Conservation (phyloP, 1,284 basidiomycete genomes). For the Pseudozyma sp. region DNA sequence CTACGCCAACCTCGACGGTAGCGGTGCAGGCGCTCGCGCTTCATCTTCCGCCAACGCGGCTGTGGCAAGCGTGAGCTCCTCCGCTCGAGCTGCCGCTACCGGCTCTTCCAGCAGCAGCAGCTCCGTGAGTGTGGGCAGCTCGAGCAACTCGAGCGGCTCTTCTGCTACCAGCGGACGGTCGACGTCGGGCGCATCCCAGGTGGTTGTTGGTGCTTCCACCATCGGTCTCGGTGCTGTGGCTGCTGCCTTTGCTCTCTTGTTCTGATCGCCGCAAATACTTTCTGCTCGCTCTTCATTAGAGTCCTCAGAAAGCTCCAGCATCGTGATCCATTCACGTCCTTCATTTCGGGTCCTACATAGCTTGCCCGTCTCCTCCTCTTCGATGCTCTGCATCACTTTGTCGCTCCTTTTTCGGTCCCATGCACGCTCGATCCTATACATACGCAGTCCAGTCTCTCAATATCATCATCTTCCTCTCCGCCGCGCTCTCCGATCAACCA, state of each 20-base stretch:
- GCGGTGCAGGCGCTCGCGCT: slow-evolving; percentile 19
- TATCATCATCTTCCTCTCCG: slow-evolving; percentile 2
- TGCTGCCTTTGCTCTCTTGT: slow-evolving; percentile 35
- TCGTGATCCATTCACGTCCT: neutral
- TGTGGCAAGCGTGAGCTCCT: slow-evolving; percentile 1
- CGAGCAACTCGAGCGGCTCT: neutral
- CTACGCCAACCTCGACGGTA: slow-evolving; percentile 40
- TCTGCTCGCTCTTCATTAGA: neutral
- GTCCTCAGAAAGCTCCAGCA: neutral
- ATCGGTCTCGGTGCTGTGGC: slow-evolving; percentile 31
- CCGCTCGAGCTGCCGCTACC: neutral
- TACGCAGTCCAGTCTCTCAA: slow-evolving; percentile 1
- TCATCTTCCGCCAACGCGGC: slow-evolving; percentile 19
- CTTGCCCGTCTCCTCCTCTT: neutral
- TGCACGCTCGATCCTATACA: neutral
- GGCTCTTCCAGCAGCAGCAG: neutral
- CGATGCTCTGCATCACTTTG: neutral
- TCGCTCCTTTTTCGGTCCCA: slow-evolving; percentile 3
- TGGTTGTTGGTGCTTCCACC: slow-evolving; percentile 28
- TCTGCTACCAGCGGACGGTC: slow-evolving; percentile 20
- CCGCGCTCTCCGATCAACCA: neutral
- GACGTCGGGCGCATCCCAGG: slow-evolving; percentile 29
- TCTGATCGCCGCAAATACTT: slow-evolving; percentile 5
- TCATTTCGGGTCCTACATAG: neutral
- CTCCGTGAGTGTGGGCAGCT: neutral